These are phyloP conservation scores for Phaeomoniella chlamydospora DNA, from an alignment of 2,329 filamentous ascomycete species.

Conservation along the genomic window DNA sequence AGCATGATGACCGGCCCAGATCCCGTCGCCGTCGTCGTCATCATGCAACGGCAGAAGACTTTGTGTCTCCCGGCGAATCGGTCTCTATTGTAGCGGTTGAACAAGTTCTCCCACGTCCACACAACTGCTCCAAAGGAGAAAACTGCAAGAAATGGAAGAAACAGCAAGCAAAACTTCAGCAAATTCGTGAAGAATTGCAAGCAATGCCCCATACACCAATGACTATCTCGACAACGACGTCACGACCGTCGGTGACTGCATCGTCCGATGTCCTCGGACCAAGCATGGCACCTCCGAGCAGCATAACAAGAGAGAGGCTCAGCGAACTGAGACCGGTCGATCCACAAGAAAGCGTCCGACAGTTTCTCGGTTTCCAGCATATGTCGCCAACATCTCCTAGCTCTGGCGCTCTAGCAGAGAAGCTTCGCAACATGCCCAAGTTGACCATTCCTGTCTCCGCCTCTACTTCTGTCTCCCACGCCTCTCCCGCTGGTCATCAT, in stretches of 20 bases:
- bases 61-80: slow-evolving; percentile 68
- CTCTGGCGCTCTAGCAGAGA: slow-evolving; percentile 21
- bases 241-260: slow-evolving; percentile 64
- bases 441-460: slow-evolving; percentile 38
- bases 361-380: slow-evolving; percentile 80
- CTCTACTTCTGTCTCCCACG: slow-evolving; percentile 13
- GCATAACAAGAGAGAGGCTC: slow-evolving; percentile 59
- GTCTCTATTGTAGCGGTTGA: slow-evolving; percentile 88
- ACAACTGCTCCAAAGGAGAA: slow-evolving; percentile 75
- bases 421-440: slow-evolving; percentile 40
- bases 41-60: slow-evolving; percentile 26
- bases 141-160: slow-evolving; percentile 70
- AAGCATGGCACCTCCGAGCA: slow-evolving; percentile 45
- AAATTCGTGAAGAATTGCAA: slow-evolving; percentile 55
- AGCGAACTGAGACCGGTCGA: slow-evolving; percentile 57
- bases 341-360: slow-evolving; percentile 82
- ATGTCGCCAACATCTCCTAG: slow-evolving; percentile 20
- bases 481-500: slow-evolving; percentile 1
- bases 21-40: slow-evolving; percentile 13
- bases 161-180: slow-evolving; percentile 62
- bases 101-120: slow-evolving; percentile 70
- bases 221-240: slow-evolving; percentile 58
- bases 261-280: slow-evolving; percentile 83
- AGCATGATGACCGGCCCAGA: slow-evolving; percentile 8
- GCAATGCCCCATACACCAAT: slow-evolving; percentile 38